Percentiles rank a stretch among this genome's conserved stretches.
Evolutionary conservation across 345 rosid species (phyloP).

Genomic region (Citrus reticulata): DNA sequence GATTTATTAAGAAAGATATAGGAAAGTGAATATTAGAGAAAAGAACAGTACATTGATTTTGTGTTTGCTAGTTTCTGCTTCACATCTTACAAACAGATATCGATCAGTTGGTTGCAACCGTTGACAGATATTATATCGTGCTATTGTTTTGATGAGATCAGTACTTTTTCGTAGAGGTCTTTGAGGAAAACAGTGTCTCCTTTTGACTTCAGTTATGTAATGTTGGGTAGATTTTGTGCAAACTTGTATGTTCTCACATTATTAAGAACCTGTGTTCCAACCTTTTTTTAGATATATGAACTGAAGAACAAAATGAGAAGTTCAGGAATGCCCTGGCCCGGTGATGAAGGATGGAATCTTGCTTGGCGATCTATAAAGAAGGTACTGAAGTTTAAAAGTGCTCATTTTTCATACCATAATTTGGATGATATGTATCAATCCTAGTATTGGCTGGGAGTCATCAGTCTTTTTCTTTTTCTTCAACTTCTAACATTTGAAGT

Average conservation of each 20-base stretch:
- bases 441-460: background rate
- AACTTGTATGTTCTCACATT: background rate
- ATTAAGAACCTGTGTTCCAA: constrained; percentile 1
- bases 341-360: constrained; percentile 30
- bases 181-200: background rate
- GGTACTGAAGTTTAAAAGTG: constrained; percentile 9
- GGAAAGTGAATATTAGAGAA: too few species aligned
- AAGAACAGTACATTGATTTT: background rate
- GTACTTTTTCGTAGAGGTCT: background rate
- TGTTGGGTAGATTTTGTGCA: background rate
- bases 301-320: constrained; percentile 36
- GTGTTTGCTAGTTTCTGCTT: background rate
- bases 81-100: background rate
- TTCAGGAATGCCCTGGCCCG: constrained; percentile 37
- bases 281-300: constrained; percentile 25
- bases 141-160: constrained; percentile 1
- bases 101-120: background rate
- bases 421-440: background rate
- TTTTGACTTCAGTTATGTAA: background rate
- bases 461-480: background rate
- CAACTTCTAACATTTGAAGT: background rate
- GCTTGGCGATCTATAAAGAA: constrained; percentile 49
- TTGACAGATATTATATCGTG: background rate
- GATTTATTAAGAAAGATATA: background rate
- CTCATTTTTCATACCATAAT: background rate